Evolutionary conservation across 306 rosid genomes (phyloP).

Genomic region (Prunus mongolica): DNA sequence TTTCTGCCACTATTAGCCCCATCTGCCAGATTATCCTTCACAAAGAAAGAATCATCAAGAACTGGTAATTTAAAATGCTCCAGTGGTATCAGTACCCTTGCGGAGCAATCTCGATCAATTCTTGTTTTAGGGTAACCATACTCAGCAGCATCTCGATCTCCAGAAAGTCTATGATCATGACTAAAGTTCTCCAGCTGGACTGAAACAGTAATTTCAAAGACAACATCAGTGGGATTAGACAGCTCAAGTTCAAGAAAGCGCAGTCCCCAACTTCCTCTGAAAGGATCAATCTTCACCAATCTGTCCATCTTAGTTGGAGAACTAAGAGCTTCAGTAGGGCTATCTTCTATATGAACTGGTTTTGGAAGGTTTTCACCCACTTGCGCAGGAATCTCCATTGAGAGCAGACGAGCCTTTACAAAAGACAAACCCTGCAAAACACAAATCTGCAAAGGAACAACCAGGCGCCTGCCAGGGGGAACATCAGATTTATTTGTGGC

Average conservation of each 20-base stretch:
- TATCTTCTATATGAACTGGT: constrained; percentile 33
- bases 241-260: constrained; percentile 92
- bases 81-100: constrained; percentile 89
- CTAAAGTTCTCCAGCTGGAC: constrained; percentile 67
- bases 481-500: constrained; percentile 40
- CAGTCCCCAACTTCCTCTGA: constrained; percentile 93
- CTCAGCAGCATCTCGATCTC: constrained; percentile 55
- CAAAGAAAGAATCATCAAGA: constrained; percentile 84
- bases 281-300: constrained; percentile 87
- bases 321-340: constrained; percentile 37
- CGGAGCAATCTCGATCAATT: constrained; percentile 87
- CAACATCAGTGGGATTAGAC: constrained; percentile 83
- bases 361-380: constrained; percentile 76
- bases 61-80: constrained; percentile 89
- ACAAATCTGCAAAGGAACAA: constrained; percentile 87
- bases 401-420: constrained; percentile 89
- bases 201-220: constrained; percentile 78
- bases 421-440: constrained; percentile 89
- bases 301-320: constrained; percentile 57
- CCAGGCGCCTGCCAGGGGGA: constrained; percentile 89
- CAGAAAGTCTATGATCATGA: constrained; percentile 37
- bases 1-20: constrained; percentile 45
- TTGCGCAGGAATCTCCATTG: constrained; percentile 97
- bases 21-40: constrained; percentile 53
- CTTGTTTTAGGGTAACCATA: constrained; percentile 82